phyloP scores from a whole-genome alignment of 2,329 filamentous ascomycete species.

The Leptoxyphium fumago region DNA sequence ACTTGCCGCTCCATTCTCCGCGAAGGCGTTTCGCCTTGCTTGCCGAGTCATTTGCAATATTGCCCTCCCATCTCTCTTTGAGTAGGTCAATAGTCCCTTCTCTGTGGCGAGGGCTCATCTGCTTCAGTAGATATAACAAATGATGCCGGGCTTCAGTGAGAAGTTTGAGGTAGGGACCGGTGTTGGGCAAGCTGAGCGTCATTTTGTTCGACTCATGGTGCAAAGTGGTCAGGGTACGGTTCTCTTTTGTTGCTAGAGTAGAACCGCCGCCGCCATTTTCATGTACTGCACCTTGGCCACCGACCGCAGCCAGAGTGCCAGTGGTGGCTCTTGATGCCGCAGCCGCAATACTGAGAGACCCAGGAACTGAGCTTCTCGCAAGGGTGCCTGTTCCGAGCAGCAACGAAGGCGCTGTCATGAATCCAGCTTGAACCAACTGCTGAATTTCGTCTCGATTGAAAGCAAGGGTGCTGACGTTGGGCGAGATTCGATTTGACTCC shows the following conservation, averaged over 20 bases:
- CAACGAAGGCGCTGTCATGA: conserved; percentile 41
- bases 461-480: conserved; percentile 24
- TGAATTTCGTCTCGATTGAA: conserved; percentile 38
- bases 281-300: conserved; percentile 51
- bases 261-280: conserved; percentile 43
- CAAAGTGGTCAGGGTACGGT: conserved; percentile 3
- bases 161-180: conserved; percentile 53
- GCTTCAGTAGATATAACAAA: conserved; percentile 43
- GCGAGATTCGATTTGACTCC: conserved; percentile 33
- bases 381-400: conserved; percentile 14
- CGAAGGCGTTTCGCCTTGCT: conserved; percentile 36
- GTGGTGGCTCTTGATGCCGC: conserved; percentile 50
- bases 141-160: conserved; percentile 47
- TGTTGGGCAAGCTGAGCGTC: conserved; percentile 50
- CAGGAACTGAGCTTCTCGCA: conserved; percentile 1
- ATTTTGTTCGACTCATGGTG: conserved; percentile 15
- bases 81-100: conserved; percentile 50
- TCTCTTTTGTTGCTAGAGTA: conserved; percentile 16
- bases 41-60: conserved; percentile 34
- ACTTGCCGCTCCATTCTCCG: conserved; percentile 42
- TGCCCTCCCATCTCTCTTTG: conserved; percentile 57
- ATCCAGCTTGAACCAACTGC: conserved; percentile 49
- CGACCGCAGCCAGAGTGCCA: conserved; percentile 54
- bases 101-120: conserved; percentile 39
- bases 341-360: conserved; percentile 39